Evolutionary conservation across 306 rosid genomes (phyloP).

Genomic region (Fagus sylvatica): DNA sequence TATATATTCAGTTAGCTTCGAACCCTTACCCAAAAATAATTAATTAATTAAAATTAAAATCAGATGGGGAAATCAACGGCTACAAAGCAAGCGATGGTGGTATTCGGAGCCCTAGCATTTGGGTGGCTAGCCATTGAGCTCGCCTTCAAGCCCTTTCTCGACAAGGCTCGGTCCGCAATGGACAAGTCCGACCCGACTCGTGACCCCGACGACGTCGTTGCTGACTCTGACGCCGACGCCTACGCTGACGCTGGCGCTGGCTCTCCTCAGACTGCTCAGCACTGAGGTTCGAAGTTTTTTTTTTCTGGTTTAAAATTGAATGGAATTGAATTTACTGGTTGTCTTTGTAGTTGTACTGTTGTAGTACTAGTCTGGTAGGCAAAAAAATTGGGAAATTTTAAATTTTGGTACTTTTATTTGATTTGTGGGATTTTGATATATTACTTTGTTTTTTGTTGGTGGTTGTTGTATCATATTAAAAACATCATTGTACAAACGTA

Average conservation of each 20-base stretch:
- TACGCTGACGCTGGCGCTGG: constrained; percentile 12
- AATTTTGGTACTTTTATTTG: background rate
- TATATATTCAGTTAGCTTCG: no score
- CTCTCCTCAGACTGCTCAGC: background rate
- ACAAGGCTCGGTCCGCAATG: constrained; percentile 53
- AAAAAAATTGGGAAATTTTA: background rate
- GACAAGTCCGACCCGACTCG: constrained; percentile 73
- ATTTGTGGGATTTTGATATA: background rate
- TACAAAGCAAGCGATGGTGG: constrained; percentile 64
- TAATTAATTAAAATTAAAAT: background rate
- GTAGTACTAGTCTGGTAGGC: no score
- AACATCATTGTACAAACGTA: no score
- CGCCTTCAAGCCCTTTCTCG: constrained; percentile 75
- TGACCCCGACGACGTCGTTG: constrained; percentile 66
- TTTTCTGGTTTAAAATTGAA: background rate
- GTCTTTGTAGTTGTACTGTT: background rate
- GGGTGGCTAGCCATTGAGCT: constrained; percentile 80
- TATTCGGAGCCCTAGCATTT: constrained; percentile 71
- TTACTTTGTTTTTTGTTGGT: background rate
- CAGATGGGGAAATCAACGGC: constrained; percentile 51
- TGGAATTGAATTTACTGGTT: background rate
- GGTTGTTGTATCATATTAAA: no score
- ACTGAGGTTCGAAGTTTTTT: background rate
- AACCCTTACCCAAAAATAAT: no score
- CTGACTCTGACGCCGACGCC: background rate